Conservation (phyloP, 164 flowering plant genomes). For the Hamamelis virginiana region DNA sequence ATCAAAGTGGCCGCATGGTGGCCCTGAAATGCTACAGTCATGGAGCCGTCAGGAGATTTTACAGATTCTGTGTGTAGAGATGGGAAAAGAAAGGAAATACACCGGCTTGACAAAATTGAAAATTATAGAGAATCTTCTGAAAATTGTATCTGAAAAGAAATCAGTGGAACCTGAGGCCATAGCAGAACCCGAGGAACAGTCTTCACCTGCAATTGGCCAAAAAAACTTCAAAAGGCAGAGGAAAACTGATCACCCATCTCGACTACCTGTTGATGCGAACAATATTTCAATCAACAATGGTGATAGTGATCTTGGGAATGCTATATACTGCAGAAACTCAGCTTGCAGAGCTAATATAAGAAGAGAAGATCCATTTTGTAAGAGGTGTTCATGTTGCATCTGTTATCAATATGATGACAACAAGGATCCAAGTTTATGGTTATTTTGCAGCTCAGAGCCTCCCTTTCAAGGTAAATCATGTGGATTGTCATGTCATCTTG, state of each 20-base stretch:
- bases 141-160: slow-evolving; percentile 62
- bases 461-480: slow-evolving; percentile 68
- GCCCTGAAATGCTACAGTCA: slow-evolving; percentile 66
- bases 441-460: slow-evolving; percentile 77
- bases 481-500: slow-evolving; percentile 91
- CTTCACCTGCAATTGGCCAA: slow-evolving; percentile 33
- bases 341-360: slow-evolving; percentile 78
- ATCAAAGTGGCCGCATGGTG: slow-evolving; percentile 63
- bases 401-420: slow-evolving; percentile 85
- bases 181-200: slow-evolving; percentile 28
- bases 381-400: slow-evolving; percentile 93
- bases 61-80: slow-evolving; percentile 79
- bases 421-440: slow-evolving; percentile 98
- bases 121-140: slow-evolving; percentile 81
- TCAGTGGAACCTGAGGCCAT: slow-evolving; percentile 25
- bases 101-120: slow-evolving; percentile 79
- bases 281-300: slow-evolving; percentile 18
- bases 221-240: slow-evolving; percentile 64
- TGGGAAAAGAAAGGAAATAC: slow-evolving; percentile 95
- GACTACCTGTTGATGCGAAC: slow-evolving; percentile 34
- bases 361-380: slow-evolving; percentile 71
- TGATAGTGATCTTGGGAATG: slow-evolving; percentile 25
- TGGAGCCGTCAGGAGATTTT: slow-evolving; percentile 92
- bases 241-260: slow-evolving; percentile 61
- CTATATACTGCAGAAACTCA: slow-evolving; percentile 59